Conservation (phyloP, 1,284 basidiomycete genomes). For the Ustilago tritici region DNA sequence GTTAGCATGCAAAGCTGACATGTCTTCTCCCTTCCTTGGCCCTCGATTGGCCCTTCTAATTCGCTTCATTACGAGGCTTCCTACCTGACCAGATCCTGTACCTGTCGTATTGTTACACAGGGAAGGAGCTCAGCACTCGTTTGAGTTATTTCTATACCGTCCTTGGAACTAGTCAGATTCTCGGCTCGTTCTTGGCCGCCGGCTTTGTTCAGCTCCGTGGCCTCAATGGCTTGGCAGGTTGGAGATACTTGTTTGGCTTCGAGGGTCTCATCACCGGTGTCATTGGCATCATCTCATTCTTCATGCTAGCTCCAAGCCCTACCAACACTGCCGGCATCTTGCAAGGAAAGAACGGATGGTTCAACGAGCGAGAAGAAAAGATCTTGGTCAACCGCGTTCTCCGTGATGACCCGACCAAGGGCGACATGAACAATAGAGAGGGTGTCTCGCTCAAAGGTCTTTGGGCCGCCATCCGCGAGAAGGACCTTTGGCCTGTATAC, state of each 20-base stretch:
- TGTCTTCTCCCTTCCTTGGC: neutral
- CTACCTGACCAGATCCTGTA: constrained; percentile 70
- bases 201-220: constrained; percentile 50
- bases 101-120: constrained; percentile 70
- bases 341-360: constrained; percentile 74
- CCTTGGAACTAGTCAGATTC: constrained; percentile 38
- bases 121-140: constrained; percentile 74
- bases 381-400: constrained; percentile 77
- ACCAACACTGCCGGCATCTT: constrained; percentile 39
- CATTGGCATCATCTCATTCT: constrained; percentile 14
- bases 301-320: constrained; percentile 38
- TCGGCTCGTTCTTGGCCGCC: constrained; percentile 47
- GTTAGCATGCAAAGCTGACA: neutral
- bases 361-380: constrained; percentile 73
- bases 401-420: constrained; percentile 78
- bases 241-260: constrained; percentile 27
- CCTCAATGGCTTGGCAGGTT: constrained; percentile 44
- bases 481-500: constrained; percentile 80
- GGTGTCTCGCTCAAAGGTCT: constrained; percentile 65
- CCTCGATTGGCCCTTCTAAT: neutral
- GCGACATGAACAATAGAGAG: constrained; percentile 81
- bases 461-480: constrained; percentile 74
- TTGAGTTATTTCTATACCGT: constrained; percentile 75
- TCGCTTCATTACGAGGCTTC: constrained; percentile 71
- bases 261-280: constrained; percentile 13